Evolutionary conservation across 2,329 filamentous ascomycete genomes (phyloP).

Genomic region (Colletotrichum incanum): DNA sequence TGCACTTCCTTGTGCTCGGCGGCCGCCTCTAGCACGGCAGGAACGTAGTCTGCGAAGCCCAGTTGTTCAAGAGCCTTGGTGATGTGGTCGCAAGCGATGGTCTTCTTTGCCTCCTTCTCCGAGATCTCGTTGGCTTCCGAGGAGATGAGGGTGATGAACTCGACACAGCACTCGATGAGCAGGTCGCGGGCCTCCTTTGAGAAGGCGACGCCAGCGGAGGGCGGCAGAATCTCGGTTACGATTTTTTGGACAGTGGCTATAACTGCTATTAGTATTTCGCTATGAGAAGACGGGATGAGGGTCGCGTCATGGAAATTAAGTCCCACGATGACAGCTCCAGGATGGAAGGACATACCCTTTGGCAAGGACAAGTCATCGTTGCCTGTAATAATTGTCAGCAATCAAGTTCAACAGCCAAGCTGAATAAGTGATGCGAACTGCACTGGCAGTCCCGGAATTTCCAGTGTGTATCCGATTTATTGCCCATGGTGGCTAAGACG

Average conservation of each 20-base stretch:
- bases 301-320: not conserved
- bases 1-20: constrained; percentile 93
- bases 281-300: not conserved
- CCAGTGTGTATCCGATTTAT: not conserved
- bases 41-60: constrained; percentile 93
- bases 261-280: not conserved
- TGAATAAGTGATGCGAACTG: not conserved
- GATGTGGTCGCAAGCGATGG: constrained; percentile 97
- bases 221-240: constrained; percentile 91
- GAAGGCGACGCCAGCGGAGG: constrained; percentile 84
- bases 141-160: constrained; percentile 99
- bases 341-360: constrained; percentile 66
- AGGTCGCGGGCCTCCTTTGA: constrained; percentile 96
- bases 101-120: constrained; percentile 99
- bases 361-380: constrained; percentile 77
- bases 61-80: constrained; percentile 94
- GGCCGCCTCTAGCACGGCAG: constrained; percentile 88
- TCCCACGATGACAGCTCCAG: not conserved
- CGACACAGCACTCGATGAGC: constrained; percentile 98
- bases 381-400: constrained; percentile 61
- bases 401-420: not conserved
- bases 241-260: constrained; percentile 84
- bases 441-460: not conserved
- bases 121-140: constrained; percentile 99
- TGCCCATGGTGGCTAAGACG: not conserved